Base-by-base conservation (phyloP, 352 stramenopile species). In the Pythium scleroteichum region DNA sequence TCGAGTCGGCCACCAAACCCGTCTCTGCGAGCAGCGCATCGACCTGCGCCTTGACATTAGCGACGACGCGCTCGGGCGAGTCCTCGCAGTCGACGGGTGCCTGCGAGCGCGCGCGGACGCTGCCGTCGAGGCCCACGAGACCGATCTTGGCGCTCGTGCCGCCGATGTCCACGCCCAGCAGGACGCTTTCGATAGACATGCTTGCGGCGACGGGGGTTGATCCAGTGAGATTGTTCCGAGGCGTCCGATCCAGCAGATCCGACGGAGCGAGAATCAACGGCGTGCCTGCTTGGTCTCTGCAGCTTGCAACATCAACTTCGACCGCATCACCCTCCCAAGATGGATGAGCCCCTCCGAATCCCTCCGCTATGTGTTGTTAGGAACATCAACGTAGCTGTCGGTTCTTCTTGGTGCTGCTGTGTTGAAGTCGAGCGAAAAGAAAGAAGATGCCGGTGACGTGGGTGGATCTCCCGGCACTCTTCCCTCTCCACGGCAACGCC, bases 71-170 rank as follows among this genome's bases (percentile, higher is more conserved):
- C 45, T 79, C 71, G 9, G 79, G 68, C 42, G 75, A 72, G 46
- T 75, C 70, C 2, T 83, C 55, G 23, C 64, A 53, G 13, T 72
- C 55, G 24, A 83, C 77, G 8, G 70, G 69, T 32, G 76, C 60
- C 48, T 93, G 78, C n/a, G 67, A 64, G 27, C 79, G 72, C 20
- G 58, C 69, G 42, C 88, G 42, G 38, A 92, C 69, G 44, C 53
- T 59, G 1, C 85, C 85, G 7, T 78, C 59, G 13, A 59, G 55
- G 17, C 63, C 69, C 20, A 93, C 84, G 41, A 95, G 33, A 19
- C 83, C 83, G 24, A 88, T 72, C 51, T 93, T 95, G 39, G 92
- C 76, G 64, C 72, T 85, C 29, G 82, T 75, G 58, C 78, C 83
- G 50, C 82, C 85, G 54, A 93, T 87, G 55, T 94, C 85, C 23